Evolutionary conservation across 129 eudicot species (phyloP).

Genomic region (Arctium lappa): DNA sequence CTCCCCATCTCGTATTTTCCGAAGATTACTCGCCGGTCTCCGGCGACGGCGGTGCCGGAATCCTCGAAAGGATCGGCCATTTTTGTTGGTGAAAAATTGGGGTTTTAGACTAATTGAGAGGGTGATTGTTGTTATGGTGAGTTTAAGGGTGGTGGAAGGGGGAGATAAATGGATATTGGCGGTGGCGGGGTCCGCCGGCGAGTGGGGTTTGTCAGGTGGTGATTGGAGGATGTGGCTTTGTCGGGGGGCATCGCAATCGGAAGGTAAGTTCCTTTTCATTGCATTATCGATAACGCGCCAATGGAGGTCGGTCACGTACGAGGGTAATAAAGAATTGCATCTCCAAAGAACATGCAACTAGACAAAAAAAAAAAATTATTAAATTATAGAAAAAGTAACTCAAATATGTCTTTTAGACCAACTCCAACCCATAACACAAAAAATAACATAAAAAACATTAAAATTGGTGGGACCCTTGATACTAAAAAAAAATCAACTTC

Average conservation of each 20-base stretch:
- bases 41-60: not conserved
- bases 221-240: constrained; percentile 14
- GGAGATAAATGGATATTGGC: not conserved
- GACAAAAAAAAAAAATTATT: too few species aligned
- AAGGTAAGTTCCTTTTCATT: not conserved
- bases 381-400: too few species aligned
- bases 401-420: too few species aligned
- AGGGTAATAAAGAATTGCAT: not conserved
- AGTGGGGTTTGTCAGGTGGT: constrained; percentile 2
- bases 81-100: not conserved
- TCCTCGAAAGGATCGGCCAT: not conserved
- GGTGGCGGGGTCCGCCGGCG: constrained; percentile 3
- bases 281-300: constrained; percentile 1
- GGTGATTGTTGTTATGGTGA: not conserved
- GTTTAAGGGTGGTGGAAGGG: not conserved
- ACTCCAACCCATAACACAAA: too few species aligned
- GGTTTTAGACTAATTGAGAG: not conserved
- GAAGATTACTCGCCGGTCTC: constrained; percentile 38
- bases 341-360: too few species aligned
- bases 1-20: constrained; percentile 89
- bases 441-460: too few species aligned
- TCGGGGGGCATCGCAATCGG: not conserved
- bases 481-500: too few species aligned
- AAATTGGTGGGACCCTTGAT: too few species aligned
- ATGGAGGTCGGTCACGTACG: not conserved